Evolutionary conservation across 805 yeast genomes (phyloP), one percentile per base, ranked within the genome.

Genomic region (Starmera quercuum): DNA sequence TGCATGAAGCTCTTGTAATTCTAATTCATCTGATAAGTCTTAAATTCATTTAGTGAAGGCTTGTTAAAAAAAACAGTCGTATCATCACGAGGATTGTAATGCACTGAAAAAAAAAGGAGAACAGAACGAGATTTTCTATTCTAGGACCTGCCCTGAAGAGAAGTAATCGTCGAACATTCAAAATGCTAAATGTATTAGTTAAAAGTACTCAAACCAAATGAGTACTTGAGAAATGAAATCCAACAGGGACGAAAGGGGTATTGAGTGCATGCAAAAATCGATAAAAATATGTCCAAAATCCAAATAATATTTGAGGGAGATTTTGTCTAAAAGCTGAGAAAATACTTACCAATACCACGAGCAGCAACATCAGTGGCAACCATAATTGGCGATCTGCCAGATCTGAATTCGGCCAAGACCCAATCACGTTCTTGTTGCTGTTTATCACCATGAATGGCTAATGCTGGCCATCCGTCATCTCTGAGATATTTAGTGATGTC

Each of bases 331-430:
- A 22, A 32, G 31, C 38, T 39, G 36, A 41, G 33, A 32, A 36
- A 41, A 58, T 61, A 84, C 96, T 66, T 85, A 86, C 95, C 97
- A 70, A 92, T 87, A 78, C 98, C 98, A 75, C 98, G 84, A 47
- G 98, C 96, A 44, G 98, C 98, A 61, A 92, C 98, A 64, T 92
- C 98, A 45, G 98, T 92, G 42, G 98, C 98, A 59, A 88, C 95
- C 97, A 92, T 87, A 55, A 92, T 81, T 46, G 96, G 95, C 36
- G 94, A 78, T 63, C 79, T 83, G 52, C 97, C 97, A 40, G 75
- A 57, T 74, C 83, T 84, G 72, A 92, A 92, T 66, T 90, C 96
- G 49, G 68, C 73, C 63, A 92, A 70, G 50, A 90, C 97, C 97
- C 97, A 92, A 68, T 92, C 97, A 75, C 98, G 88, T 68, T 92